Evolutionary conservation across 768 basidiomycete genomes (phyloP), one percentile per base, ranked within the genome.

Genomic region (Leucocoprinus sp.): DNA sequence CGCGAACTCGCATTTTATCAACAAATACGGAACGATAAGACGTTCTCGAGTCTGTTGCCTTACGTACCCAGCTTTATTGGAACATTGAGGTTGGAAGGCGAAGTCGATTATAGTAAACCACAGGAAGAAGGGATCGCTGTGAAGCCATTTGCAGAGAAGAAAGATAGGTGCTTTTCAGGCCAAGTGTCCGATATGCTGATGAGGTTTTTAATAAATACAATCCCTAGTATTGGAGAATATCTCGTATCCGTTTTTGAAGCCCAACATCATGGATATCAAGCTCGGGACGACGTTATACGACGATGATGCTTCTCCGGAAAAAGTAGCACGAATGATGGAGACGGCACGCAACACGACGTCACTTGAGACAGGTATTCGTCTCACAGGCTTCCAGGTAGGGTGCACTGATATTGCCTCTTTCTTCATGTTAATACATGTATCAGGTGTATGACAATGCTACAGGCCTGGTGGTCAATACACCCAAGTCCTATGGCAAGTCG

Each of bases 201-300:
- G 37, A 9, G 11, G 2, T 9, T 17, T 37, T 42, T 37, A 42
- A 47, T 52, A 42, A 53, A 42, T 52, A 69, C 80, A 93, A 69
- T 82, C 78, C 48, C 66, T 95, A 43, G 89, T 95, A 23, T 64
- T 99, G 2, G 84, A 93, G 65, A 97, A 99, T 60, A 65, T 93
- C 9, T 64, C 84, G 2, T 63, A 82, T 52, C 57, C 71, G 1
- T 97, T 93, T 67, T 54, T 64, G 27, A 84, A 80, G 58, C 93
- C 93, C 5, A 91, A 87, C 53, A 75, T 96, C 47, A 69, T 97
- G 22, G 95, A 99, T 60, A 72, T 92, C 59, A 99, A 98, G 62
- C 83, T 98, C 12, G 96, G 96, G 1, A 93, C 85, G 0, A 69
- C 84, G 1, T 72, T 98, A n/a, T 88, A 87, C 51, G 91, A 88